These are phyloP conservation scores for Xylariaceae sp. DNA, from an alignment of 2,329 filamentous ascomycete genomes.

Conservation along the genomic window DNA sequence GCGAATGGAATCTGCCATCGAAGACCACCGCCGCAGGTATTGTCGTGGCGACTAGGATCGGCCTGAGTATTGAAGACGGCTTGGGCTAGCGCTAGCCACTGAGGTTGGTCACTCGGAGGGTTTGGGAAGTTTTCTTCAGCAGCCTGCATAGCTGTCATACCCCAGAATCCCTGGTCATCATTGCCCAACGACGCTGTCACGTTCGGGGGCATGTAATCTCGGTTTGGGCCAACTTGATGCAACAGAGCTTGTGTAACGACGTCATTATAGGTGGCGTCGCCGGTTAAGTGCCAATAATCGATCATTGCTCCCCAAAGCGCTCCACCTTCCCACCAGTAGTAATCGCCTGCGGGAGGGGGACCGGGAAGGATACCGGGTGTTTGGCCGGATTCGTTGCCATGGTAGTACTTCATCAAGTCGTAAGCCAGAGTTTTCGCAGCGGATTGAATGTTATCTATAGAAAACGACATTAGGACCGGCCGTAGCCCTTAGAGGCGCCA, in stretches of 20 bases:
- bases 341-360: constrained; percentile 38
- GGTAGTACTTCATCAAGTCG: constrained; percentile 38
- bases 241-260: constrained; percentile 49
- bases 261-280: constrained; percentile 54
- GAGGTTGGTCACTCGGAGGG: constrained; percentile 50
- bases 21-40: constrained; percentile 63
- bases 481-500: not conserved
- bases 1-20: constrained; percentile 69
- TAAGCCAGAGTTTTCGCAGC: constrained; percentile 34
- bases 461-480: constrained; percentile 12
- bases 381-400: constrained; percentile 38
- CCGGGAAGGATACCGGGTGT: constrained; percentile 39
- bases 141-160: constrained; percentile 63
- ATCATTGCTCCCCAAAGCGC: constrained; percentile 40
- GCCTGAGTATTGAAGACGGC: constrained; percentile 68
- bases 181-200: constrained; percentile 49
- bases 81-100: constrained; percentile 67
- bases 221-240: constrained; percentile 48
- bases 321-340: constrained; percentile 42
- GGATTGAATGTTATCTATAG: constrained; percentile 56
- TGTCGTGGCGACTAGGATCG: constrained; percentile 57
- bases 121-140: constrained; percentile 65
- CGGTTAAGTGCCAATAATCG: constrained; percentile 54
- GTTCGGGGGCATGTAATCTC: constrained; percentile 52
- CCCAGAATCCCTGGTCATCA: constrained; percentile 67